phyloP scores from a whole-genome alignment of 1,284 basidiomycete species.

The Thelephora terrestris region DNA sequence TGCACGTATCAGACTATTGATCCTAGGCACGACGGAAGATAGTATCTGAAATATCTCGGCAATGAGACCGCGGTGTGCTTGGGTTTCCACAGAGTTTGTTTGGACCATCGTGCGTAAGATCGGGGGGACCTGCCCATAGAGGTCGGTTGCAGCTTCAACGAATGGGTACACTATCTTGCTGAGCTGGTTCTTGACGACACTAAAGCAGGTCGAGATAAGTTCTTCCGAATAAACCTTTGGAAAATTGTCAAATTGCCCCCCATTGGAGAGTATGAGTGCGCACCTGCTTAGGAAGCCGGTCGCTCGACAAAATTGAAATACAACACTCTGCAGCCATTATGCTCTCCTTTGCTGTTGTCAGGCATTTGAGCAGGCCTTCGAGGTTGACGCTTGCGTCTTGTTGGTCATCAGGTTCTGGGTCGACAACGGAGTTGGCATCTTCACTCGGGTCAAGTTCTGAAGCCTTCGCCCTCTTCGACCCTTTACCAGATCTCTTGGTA shows the following conservation, averaged over 20 bases:
- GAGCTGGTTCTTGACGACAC: constrained; percentile 70
- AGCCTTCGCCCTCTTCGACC: constrained; percentile 25
- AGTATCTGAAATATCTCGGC: constrained; percentile 59
- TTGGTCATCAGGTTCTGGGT: constrained; percentile 12
- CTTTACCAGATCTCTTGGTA: constrained; percentile 29
- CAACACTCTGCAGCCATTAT: constrained; percentile 76
- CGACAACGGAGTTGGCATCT: constrained; percentile 20
- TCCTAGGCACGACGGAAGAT: constrained; percentile 55
- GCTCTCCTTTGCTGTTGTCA: constrained; percentile 59
- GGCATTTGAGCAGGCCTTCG: constrained; percentile 33
- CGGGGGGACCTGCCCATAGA: constrained; percentile 31
- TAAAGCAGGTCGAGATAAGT: constrained; percentile 70
- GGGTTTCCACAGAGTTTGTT: constrained; percentile 27
- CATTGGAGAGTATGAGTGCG: constrained; percentile 13
- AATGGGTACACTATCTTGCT: constrained; percentile 80
- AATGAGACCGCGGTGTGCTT: constrained; percentile 42
- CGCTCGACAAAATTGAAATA: constrained; percentile 66
- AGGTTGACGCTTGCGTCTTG: constrained; percentile 40
- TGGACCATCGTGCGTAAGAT: constrained; percentile 47
- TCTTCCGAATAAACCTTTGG: constrained; percentile 87
- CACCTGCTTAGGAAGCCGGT: constrained; percentile 78
- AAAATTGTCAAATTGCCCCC: neutral
- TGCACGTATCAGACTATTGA: constrained; percentile 57
- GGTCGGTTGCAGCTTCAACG: constrained; percentile 60
- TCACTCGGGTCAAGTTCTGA: constrained; percentile 10